Evolutionary conservation across 78 protist genomes (phyloP), one percentile per base, ranked within the genome.

Genomic region (Dictyostelium brefeldianum): DNA sequence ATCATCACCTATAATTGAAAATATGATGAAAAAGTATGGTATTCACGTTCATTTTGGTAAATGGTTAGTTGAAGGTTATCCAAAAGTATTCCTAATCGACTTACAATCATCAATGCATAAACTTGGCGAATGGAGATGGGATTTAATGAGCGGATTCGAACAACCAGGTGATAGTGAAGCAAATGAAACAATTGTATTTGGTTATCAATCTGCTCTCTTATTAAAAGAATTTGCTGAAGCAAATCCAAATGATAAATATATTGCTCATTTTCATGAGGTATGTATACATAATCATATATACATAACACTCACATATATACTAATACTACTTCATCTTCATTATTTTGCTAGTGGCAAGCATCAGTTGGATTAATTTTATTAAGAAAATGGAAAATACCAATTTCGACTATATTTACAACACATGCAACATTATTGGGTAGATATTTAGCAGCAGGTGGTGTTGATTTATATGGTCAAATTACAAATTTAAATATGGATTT

Each of bases 361-460:
- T 83, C 94, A 36, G 96, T 97, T 18, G 97, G 96, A 5, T 87
- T 96, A 11, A 78, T 96, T 36, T 89, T 97, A 17, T 4, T 81
- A 22, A 74, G 78, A 7, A 41, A 43, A 31, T 90, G 96, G 85
- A 43, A n/a, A 14, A 31, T 95, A 10, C 80, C 65, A 1, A 48
- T 96, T 25, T 96, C 97, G 12, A 96, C 98, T 9, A 65, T 96
- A 62, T 97, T 97, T 77, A 97, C 98, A 27, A 97, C 98, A 1
- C 98, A 97, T 80, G 98, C 98, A 12, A 97, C 98, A 2, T 71
- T 97, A 53, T 91, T 97, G 8, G 98, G 98, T 41, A 75, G 98
- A 17, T 97, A 96, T 71, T 73, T 97, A 74, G 85, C 94, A 51
- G 98, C 98, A 5, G 97, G 97, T 41, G 85, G 90, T 20, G 75